Conservation (phyloP, 129 eudicot species). For the Daucus carota region DH1_v3.0 NC_030381.2:5427501-5428000, state of each 20-base stretch:
- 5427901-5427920: too few relatives aligned
- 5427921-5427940: too few relatives aligned
- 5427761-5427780: background rate
- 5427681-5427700: background rate
- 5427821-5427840: background rate
- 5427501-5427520: background rate
- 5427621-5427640: background rate
- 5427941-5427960: too few relatives aligned
- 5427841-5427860: background rate
- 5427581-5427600: background rate
- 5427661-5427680: background rate
- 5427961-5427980: background rate
- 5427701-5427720: background rate
- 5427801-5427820: too few relatives aligned
- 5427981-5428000: background rate
- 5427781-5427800: background rate
- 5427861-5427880: background rate
- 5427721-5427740: too few relatives aligned
- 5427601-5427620: background rate
- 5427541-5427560: conserved; percentile 1
- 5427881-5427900: too few relatives aligned
- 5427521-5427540: background rate
- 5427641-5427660: too few relatives aligned
- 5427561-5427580: background rate
- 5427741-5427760: background rate